Percentiles rank a stretch among this genome's conserved stretches.
Conservation (phyloP, 768 basidiomycete species). For the Mycena sanguinolenta region DNA sequence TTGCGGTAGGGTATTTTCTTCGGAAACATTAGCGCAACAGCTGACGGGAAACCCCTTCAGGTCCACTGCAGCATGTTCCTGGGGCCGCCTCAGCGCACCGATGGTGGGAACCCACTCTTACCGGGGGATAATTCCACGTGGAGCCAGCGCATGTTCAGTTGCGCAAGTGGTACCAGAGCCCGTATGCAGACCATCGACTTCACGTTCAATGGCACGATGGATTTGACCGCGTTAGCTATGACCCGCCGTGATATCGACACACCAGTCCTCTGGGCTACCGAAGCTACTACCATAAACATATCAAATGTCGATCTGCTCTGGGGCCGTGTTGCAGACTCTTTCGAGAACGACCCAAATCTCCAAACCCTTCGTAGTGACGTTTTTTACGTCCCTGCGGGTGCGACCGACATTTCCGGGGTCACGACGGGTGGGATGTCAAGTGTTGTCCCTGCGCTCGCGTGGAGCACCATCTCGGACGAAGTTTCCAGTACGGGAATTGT, state of each 20-base stretch:
- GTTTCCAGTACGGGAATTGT: too few species aligned
- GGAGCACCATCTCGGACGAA: slow-evolving; percentile 2
- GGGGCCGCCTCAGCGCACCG: slow-evolving; percentile 37
- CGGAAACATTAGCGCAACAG: background rate
- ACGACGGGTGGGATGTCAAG: slow-evolving; percentile 10
- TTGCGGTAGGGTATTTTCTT: slow-evolving; percentile 27
- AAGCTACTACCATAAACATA: slow-evolving; percentile 23
- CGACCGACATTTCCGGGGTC: slow-evolving; percentile 25
- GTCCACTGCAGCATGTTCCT: slow-evolving; percentile 38
- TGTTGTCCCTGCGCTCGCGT: slow-evolving; percentile 23
- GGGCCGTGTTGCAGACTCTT: slow-evolving; percentile 29
- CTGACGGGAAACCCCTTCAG: background rate
- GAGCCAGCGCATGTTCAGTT: slow-evolving; percentile 36
- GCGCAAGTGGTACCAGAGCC: slow-evolving; percentile 38
- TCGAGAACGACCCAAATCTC: slow-evolving; percentile 16
- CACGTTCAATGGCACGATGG: slow-evolving; percentile 31
- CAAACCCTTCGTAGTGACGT: slow-evolving; percentile 31
- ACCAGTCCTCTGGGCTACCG: slow-evolving; percentile 33
- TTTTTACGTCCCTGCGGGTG: slow-evolving; percentile 36
- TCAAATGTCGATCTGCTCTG: slow-evolving; percentile 34
- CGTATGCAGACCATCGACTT: slow-evolving; percentile 32
- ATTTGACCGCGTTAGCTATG: slow-evolving; percentile 20
- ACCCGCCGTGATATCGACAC: slow-evolving; percentile 26
- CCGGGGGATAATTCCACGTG: slow-evolving; percentile 38
- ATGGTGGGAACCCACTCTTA: slow-evolving; percentile 36